Conservation (phyloP, 768 basidiomycete genomes). For the Lepiota venenata region DNA sequence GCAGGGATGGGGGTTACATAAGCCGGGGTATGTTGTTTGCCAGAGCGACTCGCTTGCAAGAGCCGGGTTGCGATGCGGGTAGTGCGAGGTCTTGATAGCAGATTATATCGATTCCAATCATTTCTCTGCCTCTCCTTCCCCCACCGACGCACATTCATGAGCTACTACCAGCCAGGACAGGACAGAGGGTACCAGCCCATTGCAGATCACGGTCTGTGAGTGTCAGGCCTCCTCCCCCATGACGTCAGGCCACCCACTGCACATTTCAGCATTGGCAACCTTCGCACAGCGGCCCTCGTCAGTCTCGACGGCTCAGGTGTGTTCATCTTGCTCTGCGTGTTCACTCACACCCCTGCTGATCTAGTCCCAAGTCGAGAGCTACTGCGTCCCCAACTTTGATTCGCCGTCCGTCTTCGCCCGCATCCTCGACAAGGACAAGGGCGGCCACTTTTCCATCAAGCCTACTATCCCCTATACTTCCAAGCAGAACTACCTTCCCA, state of each 20-base stretch:
- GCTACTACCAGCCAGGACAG: constrained; percentile 45
- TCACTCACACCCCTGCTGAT: not conserved
- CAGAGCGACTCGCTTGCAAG: too few relatives aligned
- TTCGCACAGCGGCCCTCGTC: constrained; percentile 80
- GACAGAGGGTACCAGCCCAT: constrained; percentile 72
- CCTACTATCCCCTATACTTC: constrained; percentile 66
- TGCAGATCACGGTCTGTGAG: constrained; percentile 78
- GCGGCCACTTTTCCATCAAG: constrained; percentile 90
- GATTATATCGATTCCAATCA: constrained; percentile 1
- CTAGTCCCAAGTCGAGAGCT: constrained; percentile 68
- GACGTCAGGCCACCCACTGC: constrained; percentile 4
- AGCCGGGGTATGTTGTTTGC: too few relatives aligned
- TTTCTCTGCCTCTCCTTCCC: not conserved
- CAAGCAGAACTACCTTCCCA: constrained; percentile 82
- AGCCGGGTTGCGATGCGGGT: constrained; percentile 3
- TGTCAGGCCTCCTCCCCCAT: constrained; percentile 1
- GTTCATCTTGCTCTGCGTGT: constrained; percentile 12
- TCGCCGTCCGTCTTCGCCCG: constrained; percentile 91
- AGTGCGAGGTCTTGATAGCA: constrained; percentile 7
- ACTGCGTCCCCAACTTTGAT: constrained; percentile 92
- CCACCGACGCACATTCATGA: constrained; percentile 39
- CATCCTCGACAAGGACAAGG: constrained; percentile 86
- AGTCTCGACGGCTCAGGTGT: constrained; percentile 81
- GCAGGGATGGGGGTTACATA: too few relatives aligned
- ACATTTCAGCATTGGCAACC: constrained; percentile 68